A percentile compares a stretch with the other conserved stretches of the same genome.
Conservation (phyloP, 371 early-diverging fungal species). For the Apophysomyces variabilis region DNA sequence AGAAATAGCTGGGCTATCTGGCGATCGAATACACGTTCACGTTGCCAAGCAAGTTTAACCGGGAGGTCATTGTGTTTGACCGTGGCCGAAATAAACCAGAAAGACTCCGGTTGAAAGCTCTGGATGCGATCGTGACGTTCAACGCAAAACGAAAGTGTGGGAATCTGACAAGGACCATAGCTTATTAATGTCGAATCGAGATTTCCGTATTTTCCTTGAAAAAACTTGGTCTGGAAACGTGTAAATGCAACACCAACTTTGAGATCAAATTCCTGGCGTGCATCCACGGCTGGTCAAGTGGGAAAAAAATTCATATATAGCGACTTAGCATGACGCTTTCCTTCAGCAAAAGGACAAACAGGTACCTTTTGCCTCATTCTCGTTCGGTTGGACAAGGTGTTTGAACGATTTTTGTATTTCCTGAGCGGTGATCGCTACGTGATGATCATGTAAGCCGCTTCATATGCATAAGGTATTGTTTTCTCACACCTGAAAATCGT, state of each 20-base stretch:
- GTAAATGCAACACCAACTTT: constrained; percentile 73
- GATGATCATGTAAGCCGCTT: neutral
- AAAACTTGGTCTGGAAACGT: constrained; percentile 56
- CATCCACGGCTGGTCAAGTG: constrained; percentile 59
- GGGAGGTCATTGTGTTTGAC: constrained; percentile 32
- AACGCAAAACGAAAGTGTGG: constrained; percentile 70
- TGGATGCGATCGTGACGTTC: constrained; percentile 64
- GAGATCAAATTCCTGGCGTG: constrained; percentile 75
- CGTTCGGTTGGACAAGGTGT: constrained; percentile 59
- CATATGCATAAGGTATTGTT: neutral
- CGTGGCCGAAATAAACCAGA: constrained; percentile 52
- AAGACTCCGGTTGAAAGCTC: constrained; percentile 66
- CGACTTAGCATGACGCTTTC: neutral
- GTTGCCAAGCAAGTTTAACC: constrained; percentile 33
- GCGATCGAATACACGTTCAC: constrained; percentile 53
- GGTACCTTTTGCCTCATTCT: constrained; percentile 55
- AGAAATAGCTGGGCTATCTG: constrained; percentile 41
- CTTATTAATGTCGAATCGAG: constrained; percentile 60
- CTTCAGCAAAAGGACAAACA: no score
- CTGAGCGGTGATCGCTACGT: constrained; percentile 51
- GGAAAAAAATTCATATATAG: neutral
- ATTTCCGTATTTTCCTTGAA: constrained; percentile 59
- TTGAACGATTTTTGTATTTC: constrained; percentile 63
- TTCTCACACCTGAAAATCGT: constrained; percentile 54
- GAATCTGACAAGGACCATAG: constrained; percentile 72